These are phyloP conservation scores for Daldinia loculata DNA, from an alignment of 495 filamentous ascomycete genomes.

Conservation along the genomic window DNA sequence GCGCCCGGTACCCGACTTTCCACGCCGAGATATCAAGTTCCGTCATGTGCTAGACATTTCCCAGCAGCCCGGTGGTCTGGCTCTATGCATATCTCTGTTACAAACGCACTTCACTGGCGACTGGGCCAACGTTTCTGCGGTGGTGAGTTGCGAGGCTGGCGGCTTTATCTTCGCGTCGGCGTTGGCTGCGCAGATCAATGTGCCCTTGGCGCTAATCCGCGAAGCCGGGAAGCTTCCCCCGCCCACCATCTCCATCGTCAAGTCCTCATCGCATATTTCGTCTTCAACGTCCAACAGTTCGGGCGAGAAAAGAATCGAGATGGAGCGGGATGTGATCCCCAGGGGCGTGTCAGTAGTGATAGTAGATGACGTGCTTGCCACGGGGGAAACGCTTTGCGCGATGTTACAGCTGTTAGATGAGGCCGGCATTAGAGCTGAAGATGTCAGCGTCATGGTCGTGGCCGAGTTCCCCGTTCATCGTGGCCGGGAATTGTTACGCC, in stretches of 20 bases:
- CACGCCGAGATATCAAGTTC: constrained; percentile 62
- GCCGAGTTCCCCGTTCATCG: constrained; percentile 70
- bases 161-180: constrained; percentile 67
- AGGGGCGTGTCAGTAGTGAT: constrained; percentile 61
- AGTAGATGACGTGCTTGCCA: constrained; percentile 71
- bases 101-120: constrained; percentile 57
- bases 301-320: constrained; percentile 60
- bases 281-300: constrained; percentile 49
- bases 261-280: constrained; percentile 66
- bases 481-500: constrained; percentile 62
- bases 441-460: constrained; percentile 64
- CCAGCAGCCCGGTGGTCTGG: constrained; percentile 62
- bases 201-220: constrained; percentile 64
- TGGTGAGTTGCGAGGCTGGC: constrained; percentile 66
- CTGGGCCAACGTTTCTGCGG: constrained; percentile 57
- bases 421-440: constrained; percentile 53
- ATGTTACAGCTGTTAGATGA: constrained; percentile 62
- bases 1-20: constrained; percentile 60
- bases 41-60: constrained; percentile 67
- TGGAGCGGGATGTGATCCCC: constrained; percentile 58
- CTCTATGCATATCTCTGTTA: constrained; percentile 64
- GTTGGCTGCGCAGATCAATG: constrained; percentile 55
- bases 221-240: constrained; percentile 68
- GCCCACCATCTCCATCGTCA: constrained; percentile 62
- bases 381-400: constrained; percentile 67